phyloP scores from a whole-genome alignment of 306 rosid species.

The Cicer arietinum region DNA sequence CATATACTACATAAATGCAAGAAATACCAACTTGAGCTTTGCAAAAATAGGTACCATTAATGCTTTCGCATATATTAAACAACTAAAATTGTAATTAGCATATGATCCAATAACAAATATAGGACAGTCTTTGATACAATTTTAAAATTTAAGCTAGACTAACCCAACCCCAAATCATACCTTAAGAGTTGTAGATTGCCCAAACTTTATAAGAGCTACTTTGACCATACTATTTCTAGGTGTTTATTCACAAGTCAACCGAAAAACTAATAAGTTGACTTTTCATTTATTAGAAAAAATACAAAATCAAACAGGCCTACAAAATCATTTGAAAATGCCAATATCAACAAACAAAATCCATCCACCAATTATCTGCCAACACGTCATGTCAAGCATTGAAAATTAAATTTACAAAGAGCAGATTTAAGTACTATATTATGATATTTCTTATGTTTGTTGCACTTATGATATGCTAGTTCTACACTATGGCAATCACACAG shows the following conservation, averaged over 20 bases:
- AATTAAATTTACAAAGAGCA: constrained; percentile 27
- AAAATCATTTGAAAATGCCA: constrained; percentile 9
- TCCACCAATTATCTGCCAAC: constrained; percentile 25
- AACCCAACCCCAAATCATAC: neutral
- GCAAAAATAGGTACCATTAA: constrained; percentile 15
- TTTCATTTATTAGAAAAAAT: constrained; percentile 8
- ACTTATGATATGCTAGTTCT: constrained; percentile 8
- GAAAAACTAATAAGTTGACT: neutral
- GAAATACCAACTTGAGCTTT: neutral
- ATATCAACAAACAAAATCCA: constrained; percentile 28
- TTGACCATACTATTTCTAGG: constrained; percentile 1
- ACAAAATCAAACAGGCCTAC: constrained; percentile 17
- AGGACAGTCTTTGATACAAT: neutral
- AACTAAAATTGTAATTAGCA: constrained; percentile 20
- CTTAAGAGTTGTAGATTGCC: neutral
- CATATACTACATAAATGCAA: neutral
- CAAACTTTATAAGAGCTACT: neutral
- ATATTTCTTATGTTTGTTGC: constrained; percentile 20
- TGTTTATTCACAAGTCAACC: neutral
- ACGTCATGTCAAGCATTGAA: constrained; percentile 16
- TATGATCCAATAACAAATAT: neutral
- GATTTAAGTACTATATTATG: constrained; percentile 2
- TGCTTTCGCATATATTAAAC: constrained; percentile 8
- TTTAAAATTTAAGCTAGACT: constrained; percentile 7
- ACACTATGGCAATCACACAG: constrained; percentile 21